Evolutionary conservation across 805 yeast genomes (phyloP).

Genomic region (Yarrowia deformans): DNA sequence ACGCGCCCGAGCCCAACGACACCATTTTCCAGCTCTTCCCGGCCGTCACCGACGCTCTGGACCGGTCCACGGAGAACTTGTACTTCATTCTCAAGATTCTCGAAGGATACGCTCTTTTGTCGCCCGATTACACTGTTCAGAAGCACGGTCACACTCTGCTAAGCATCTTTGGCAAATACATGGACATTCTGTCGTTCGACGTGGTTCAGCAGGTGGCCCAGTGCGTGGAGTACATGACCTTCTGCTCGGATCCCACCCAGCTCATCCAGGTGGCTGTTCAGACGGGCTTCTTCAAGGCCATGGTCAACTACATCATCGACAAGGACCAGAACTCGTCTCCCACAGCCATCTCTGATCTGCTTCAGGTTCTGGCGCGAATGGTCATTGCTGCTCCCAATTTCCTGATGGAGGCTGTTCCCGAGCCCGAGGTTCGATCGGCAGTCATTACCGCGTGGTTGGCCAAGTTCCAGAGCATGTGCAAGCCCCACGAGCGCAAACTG

Average conservation of each 20-base stretch:
- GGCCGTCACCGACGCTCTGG: slow-evolving; percentile 63
- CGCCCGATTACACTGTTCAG: slow-evolving; percentile 42
- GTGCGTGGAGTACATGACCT: slow-evolving; percentile 45
- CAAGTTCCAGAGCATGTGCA: slow-evolving; percentile 63
- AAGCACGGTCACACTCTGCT: slow-evolving; percentile 31
- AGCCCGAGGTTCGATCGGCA: slow-evolving; percentile 14
- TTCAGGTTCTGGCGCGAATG: slow-evolving; percentile 45
- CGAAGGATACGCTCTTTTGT: slow-evolving; percentile 50
- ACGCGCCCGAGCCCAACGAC: slow-evolving; percentile 58
- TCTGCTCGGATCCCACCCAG: slow-evolving; percentile 41
- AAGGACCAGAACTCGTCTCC: slow-evolving; percentile 45
- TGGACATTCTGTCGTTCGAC: slow-evolving; percentile 39
- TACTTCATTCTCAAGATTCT: slow-evolving; percentile 48
- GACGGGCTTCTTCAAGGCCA: slow-evolving; percentile 41
- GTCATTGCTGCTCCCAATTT: slow-evolving; percentile 44
- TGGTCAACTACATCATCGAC: slow-evolving; percentile 29
- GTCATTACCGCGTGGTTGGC: slow-evolving; percentile 47
- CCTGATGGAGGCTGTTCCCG: slow-evolving; percentile 42
- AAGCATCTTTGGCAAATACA: slow-evolving; percentile 40
- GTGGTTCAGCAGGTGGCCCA: slow-evolving; percentile 44
- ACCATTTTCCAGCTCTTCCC: slow-evolving; percentile 58
- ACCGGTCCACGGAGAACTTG: slow-evolving; percentile 63
- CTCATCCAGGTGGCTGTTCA: slow-evolving; percentile 39
- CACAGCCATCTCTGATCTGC: slow-evolving; percentile 47
- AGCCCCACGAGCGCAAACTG: slow-evolving; percentile 76